Evolutionary conservation across 257 asterid species (phyloP).

Genomic region (Mitragyna speciosa): DNA sequence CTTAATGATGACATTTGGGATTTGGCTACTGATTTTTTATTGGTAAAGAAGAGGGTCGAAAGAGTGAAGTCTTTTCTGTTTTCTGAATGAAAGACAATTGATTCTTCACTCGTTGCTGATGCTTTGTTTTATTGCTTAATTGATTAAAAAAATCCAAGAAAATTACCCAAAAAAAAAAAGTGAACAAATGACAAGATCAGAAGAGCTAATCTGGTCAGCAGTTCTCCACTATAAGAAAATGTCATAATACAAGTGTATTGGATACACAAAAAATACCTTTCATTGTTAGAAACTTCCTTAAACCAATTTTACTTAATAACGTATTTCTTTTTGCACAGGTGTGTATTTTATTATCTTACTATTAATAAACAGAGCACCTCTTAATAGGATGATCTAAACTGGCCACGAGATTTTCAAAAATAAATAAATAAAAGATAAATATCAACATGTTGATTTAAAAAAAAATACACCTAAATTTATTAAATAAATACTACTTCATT

Average conservation of each 20-base stretch:
- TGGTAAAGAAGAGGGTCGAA: not conserved
- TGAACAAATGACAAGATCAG: not conserved
- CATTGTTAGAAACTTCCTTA: no score
- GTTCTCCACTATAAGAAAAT: not conserved
- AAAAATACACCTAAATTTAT: no score
- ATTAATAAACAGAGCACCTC: no score
- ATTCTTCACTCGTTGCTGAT: not conserved
- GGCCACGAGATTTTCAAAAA: no score
- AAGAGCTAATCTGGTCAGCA: not conserved
- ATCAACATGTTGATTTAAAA: no score
- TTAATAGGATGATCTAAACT: no score
- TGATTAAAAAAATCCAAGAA: not conserved
- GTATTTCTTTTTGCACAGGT: no score
- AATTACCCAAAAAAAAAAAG: not conserved
- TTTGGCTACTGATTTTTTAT: conserved; percentile 4
- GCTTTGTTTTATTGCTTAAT: not conserved
- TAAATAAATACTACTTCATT: no score
- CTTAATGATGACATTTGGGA: not conserved
- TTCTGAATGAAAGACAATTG: not conserved
- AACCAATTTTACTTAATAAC: no score
- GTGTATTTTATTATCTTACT: no score
- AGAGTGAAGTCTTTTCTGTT: not conserved
- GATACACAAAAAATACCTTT: no score
- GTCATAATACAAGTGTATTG: not conserved
- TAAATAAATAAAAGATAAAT: no score